Conservation (phyloP, 1,139 yeast species). For the Torulaspora pretoriensis region DNA sequence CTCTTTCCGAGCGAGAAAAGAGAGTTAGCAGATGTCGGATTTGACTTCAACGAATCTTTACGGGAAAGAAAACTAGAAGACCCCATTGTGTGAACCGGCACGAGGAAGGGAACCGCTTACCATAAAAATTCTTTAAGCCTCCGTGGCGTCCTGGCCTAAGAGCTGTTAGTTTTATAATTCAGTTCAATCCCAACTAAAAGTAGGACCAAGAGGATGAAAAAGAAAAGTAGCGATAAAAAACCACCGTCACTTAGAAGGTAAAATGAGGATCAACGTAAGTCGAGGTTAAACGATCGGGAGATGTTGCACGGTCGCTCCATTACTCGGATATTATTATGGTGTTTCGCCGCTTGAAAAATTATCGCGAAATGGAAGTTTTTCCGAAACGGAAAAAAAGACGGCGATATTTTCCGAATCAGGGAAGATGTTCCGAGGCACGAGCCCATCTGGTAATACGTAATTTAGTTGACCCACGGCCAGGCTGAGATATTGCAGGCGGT, state of each 20-base stretch:
- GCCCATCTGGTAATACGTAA: background rate
- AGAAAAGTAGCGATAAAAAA: background rate
- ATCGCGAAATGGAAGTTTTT: background rate
- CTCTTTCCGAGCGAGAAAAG: conserved; percentile 25
- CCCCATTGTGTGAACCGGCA: conserved; percentile 10
- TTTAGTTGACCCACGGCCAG: background rate
- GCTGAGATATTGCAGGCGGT: conserved; percentile 1
- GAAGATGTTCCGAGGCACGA: conserved; percentile 1
- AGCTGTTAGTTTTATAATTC: conserved; percentile 1
- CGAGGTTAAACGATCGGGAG: background rate
- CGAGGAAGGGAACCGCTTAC: background rate
- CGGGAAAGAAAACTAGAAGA: conserved; percentile 11
- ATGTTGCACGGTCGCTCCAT: background rate
- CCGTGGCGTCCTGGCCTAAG: background rate
- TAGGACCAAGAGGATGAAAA: background rate
- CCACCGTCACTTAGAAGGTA: background rate
- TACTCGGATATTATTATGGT: background rate
- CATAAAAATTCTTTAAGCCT: too few species aligned
- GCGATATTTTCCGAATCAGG: background rate
- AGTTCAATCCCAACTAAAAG: background rate
- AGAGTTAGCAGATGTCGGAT: conserved; percentile 29
- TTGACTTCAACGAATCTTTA: conserved; percentile 12
- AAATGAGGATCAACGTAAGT: background rate
- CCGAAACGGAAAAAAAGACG: background rate
- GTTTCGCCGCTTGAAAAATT: conserved; percentile 4